A percentile compares a stretch with the other conserved stretches of the same genome.
Conservation (phyloP, 768 basidiomycete genomes). For the Lepiota venenata region DNA sequence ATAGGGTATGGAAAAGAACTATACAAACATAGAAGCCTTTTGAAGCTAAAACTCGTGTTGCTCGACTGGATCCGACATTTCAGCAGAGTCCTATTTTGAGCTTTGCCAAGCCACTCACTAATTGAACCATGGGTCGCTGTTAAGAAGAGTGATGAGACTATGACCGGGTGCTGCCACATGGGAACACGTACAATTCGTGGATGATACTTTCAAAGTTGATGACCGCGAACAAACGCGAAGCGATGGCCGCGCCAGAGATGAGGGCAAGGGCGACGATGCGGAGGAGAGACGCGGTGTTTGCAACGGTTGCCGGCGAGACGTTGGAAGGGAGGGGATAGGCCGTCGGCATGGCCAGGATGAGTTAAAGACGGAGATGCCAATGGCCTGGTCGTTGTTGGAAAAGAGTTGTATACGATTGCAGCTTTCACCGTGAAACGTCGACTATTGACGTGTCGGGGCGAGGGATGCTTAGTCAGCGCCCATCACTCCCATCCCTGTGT, state of each 20-base stretch:
- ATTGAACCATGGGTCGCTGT: slow-evolving; percentile 98
- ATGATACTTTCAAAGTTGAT: slow-evolving; percentile 99
- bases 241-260: slow-evolving; percentile 93
- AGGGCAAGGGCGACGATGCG: slow-evolving; percentile 86
- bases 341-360: slow-evolving; percentile 59
- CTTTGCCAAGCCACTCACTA: slow-evolving; percentile 59
- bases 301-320: slow-evolving; percentile 66
- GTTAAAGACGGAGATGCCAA: neutral
- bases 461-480: too few species aligned
- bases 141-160: slow-evolving; percentile 13
- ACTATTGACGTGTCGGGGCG: too few species aligned
- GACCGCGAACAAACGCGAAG: slow-evolving; percentile 95
- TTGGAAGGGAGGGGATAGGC: slow-evolving; percentile 73
- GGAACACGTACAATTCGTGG: slow-evolving; percentile 86
- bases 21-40: slow-evolving; percentile 90
- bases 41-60: slow-evolving; percentile 85
- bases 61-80: slow-evolving; percentile 58
- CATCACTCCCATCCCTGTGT: too few species aligned
- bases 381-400: neutral
- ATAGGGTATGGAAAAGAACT: neutral
- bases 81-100: slow-evolving; percentile 15
- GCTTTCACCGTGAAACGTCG: too few species aligned
- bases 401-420: too few species aligned
- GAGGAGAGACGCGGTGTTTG: slow-evolving; percentile 87
- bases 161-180: slow-evolving; percentile 2